Conservation (phyloP, 352 stramenopile species). For the Phytophthora sp. region DNA sequence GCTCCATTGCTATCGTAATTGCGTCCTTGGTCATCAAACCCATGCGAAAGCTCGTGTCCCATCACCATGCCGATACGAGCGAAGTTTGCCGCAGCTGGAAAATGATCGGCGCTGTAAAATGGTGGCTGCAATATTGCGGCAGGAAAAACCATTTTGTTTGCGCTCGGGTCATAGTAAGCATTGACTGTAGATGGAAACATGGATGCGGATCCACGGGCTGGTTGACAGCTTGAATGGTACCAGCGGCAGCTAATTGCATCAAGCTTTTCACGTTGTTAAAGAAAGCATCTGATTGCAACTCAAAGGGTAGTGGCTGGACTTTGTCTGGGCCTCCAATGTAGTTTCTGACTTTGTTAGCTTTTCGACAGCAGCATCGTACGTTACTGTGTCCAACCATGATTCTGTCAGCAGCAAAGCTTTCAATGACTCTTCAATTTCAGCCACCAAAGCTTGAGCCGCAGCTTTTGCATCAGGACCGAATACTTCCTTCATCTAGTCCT, state of each 20-base stretch:
- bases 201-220: constrained; percentile 55
- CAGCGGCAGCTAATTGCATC: constrained; percentile 34
- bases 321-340: constrained; percentile 66
- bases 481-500: constrained; percentile 90
- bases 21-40: constrained; percentile 93
- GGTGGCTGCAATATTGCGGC: constrained; percentile 92
- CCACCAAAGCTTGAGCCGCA: constrained; percentile 78
- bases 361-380: constrained; percentile 78
- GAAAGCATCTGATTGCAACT: constrained; percentile 50
- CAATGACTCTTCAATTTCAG: constrained; percentile 87
- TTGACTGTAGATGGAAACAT: constrained; percentile 95
- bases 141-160: constrained; percentile 94
- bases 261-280: constrained; percentile 63
- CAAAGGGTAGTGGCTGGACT: constrained; percentile 59
- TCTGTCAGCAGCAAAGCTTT: constrained; percentile 83
- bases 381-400: constrained; percentile 87
- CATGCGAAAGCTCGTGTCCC: constrained; percentile 94
- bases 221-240: constrained; percentile 40
- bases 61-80: constrained; percentile 93
- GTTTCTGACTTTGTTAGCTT: constrained; percentile 91
- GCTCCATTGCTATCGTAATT: constrained; percentile 88
- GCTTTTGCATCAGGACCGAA: constrained; percentile 86
- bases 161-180: constrained; percentile 74
- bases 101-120: constrained; percentile 76
- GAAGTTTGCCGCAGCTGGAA: constrained; percentile 91